These are phyloP conservation scores for Trichoderma endophyticum DNA, from an alignment of 2,329 filamentous ascomycete genomes.

Conservation along the genomic window DNA sequence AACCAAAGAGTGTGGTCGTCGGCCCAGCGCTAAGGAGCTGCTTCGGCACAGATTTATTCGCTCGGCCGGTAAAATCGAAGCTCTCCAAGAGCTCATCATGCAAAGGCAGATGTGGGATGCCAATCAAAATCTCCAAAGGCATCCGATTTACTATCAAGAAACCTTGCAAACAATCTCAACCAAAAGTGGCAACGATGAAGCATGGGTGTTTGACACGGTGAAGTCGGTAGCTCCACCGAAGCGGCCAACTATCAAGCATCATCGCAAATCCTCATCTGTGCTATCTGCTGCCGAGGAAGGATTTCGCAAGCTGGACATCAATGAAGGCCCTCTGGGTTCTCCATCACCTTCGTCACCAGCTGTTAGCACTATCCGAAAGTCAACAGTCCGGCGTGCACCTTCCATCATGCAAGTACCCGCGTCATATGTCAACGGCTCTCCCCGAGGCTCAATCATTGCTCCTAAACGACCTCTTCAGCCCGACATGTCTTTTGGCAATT, in stretches of 20 bases:
- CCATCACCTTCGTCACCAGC: slow-evolving; percentile 55
- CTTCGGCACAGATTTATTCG: slow-evolving; percentile 86
- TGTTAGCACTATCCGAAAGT: slow-evolving; percentile 55
- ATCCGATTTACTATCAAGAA: slow-evolving; percentile 88
- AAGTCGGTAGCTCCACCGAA: slow-evolving; percentile 63
- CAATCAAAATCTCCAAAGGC: slow-evolving; percentile 63
- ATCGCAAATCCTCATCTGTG: slow-evolving; percentile 49
- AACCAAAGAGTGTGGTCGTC: slow-evolving; percentile 82
- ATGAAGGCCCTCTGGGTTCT: slow-evolving; percentile 57
- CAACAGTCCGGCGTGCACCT: slow-evolving; percentile 51
- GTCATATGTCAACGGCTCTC: slow-evolving; percentile 40
- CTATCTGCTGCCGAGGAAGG: slow-evolving; percentile 58
- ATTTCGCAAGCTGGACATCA: slow-evolving; percentile 58
- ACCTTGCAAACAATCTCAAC: slow-evolving; percentile 71
- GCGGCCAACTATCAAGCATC: slow-evolving; percentile 44
- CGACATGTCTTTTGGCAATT: slow-evolving; percentile 92
- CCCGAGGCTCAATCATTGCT: slow-evolving; percentile 39
- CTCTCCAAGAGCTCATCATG: slow-evolving; percentile 80
- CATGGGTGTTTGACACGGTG: slow-evolving; percentile 95
- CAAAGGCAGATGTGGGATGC: slow-evolving; percentile 81
- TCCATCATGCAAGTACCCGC: slow-evolving; percentile 40
- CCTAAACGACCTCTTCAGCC: slow-evolving; percentile 78
- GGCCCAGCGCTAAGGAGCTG: slow-evolving; percentile 82
- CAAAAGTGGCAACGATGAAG: slow-evolving; percentile 68
- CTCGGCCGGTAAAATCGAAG: slow-evolving; percentile 81